Percentiles rank a stretch among this genome's conserved stretches.
phyloP scores from a whole-genome alignment of 2,329 filamentous ascomycete species.

The Fusarium foetens region DNA sequence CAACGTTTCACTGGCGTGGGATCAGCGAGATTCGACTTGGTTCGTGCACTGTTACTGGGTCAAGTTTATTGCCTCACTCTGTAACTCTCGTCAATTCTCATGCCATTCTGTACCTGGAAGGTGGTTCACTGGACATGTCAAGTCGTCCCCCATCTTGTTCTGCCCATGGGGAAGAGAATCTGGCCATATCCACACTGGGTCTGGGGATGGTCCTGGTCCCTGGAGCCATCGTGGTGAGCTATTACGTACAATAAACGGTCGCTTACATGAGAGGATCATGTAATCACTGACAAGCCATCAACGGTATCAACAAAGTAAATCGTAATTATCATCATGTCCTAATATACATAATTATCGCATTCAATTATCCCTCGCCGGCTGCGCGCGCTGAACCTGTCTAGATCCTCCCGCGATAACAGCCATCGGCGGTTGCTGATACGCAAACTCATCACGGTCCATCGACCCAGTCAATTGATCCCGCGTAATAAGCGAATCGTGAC shows the following conservation, averaged over 20 bases:
- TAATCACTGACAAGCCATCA: neutral
- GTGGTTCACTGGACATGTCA: neutral
- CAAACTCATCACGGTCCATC: conserved; percentile 22
- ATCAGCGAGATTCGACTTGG: conserved; percentile 12
- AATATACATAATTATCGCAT: neutral
- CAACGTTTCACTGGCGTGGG: conserved; percentile 7
- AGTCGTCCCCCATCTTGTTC: neutral
- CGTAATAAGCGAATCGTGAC: conserved; percentile 44
- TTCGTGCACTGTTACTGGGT: neutral
- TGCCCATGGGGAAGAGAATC: conserved; percentile 12
- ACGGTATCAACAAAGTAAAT: conserved; percentile 7
- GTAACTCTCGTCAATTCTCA: neutral
- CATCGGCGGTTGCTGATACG: conserved; percentile 18
- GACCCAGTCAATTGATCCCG: conserved; percentile 34
- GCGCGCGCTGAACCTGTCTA: conserved; percentile 32
- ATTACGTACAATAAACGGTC: conserved; percentile 35
- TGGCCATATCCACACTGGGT: conserved; percentile 10
- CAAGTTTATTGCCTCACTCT: conserved; percentile 1
- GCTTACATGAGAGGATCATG: neutral
- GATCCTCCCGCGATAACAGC: conserved; percentile 32
- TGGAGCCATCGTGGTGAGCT: conserved; percentile 15
- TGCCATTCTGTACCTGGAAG: neutral
- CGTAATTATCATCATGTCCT: conserved; percentile 1
- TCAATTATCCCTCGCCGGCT: conserved; percentile 9
- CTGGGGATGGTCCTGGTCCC: conserved; percentile 21